These are phyloP conservation scores for Suillus hirtellus DNA, from an alignment of 768 basidiomycete genomes.

Conservation along the genomic window DNA sequence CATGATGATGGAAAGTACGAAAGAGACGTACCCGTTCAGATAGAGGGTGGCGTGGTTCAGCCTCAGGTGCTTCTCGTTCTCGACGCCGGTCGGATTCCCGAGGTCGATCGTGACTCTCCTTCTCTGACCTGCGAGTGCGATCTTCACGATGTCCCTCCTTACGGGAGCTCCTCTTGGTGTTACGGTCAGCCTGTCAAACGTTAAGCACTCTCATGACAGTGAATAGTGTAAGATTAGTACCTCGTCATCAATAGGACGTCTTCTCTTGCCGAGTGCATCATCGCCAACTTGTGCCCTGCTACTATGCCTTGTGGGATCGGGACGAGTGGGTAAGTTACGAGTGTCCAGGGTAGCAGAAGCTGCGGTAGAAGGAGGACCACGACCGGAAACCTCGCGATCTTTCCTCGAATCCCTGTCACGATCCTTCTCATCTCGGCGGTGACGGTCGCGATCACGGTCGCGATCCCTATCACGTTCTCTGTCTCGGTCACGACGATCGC, in stretches of 20 bases:
- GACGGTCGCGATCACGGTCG: conserved; percentile 44
- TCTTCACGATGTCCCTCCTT: conserved; percentile 80
- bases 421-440: conserved; percentile 62
- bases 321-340: conserved; percentile 55
- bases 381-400: conserved; percentile 50
- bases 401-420: conserved; percentile 65
- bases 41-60: conserved; percentile 45
- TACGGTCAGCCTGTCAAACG: conserved; percentile 59
- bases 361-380: conserved; percentile 35
- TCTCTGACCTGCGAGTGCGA: conserved; percentile 65
- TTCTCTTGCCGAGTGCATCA: conserved; percentile 72
- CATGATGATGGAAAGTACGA: conserved; percentile 4
- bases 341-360: conserved; percentile 45
- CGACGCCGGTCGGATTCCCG: conserved; percentile 69
- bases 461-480: conserved; percentile 53
- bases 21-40: conserved; percentile 59
- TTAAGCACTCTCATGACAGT: conserved; percentile 16
- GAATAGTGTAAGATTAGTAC: conserved; percentile 41
- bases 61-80: conserved; percentile 59
- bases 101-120: conserved; percentile 64
- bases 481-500: conserved; percentile 40
- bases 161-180: conserved; percentile 78
- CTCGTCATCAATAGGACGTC: conserved; percentile 71
- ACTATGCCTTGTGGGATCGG: conserved; percentile 60
- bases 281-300: conserved; percentile 46